Evolutionary conservation across 2,329 filamentous ascomycete genomes (phyloP), one percentile per base, ranked within the genome.

Genomic region (Rhexocercosporidium sp.): DNA sequence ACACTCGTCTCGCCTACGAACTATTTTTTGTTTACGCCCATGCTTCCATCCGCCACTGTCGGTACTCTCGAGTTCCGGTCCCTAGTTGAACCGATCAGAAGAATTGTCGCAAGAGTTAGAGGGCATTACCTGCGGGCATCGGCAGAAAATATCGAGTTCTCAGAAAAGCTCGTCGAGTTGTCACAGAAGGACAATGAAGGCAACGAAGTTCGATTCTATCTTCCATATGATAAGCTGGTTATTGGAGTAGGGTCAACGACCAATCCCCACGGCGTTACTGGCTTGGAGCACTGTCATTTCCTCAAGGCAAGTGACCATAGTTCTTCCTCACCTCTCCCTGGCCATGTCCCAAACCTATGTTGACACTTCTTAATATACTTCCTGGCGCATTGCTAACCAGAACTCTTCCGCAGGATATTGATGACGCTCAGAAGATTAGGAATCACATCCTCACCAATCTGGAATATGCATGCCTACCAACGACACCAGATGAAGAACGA

Each of bases 11-110:
- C 94, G 14, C 95, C 96, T 0, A 92, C 92, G 41, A 98, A 98
- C 76, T 97, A 98, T 81, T 99, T 99, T 81, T 82, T 99, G 37
- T 99, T 99, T 79, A 99, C 96, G 1, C 96, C 96, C 0, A 98
- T 99, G 94, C 84, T 99, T 51, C 96, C 96, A 1, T 97, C 94
- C 39, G 96, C 96, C 8, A 99, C 96, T 0, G 96, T 99, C 6
- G 96, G 96, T 14, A 99, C 96, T 0, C 83, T 99, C 37, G 95
- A 97, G 77, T 83, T 98, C 75, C 86, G 95, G 71, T 97, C 94
- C 59, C 83, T 99, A 66, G 93, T 97, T 47, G 96, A 99, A 79
- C 96, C 96, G 0, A 92, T 99, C 69, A 88, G 96, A 69, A 88
- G 92, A 57, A 96, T 99, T 72, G 83, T 98, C 22, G 82, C 86